phyloP scores from a whole-genome alignment of 768 basidiomycete species.

The Russula brevipes region DNA sequence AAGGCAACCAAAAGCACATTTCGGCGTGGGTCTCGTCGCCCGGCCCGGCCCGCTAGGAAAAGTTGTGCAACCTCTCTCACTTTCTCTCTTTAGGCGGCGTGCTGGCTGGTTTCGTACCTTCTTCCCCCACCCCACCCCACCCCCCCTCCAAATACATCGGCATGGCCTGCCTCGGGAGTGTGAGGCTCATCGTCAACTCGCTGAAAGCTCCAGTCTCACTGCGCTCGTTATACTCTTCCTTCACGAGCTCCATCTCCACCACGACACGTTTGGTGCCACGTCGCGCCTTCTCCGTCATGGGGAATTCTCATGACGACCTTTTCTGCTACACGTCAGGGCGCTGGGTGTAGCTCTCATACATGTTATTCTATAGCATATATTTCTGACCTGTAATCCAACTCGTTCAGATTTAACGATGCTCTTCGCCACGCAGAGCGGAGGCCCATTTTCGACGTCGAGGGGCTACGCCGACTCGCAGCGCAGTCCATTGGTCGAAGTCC shows the following conservation, averaged over 20 bases:
- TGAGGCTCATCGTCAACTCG: neutral
- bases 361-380: conserved; percentile 20
- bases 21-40: no score
- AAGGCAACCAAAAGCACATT: no score
- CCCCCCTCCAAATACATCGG: neutral
- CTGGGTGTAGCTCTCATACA: conserved; percentile 27
- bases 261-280: neutral
- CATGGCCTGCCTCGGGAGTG: neutral
- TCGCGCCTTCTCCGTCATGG: neutral
- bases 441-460: conserved; percentile 39
- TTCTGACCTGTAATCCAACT: neutral
- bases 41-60: no score
- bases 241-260: neutral
- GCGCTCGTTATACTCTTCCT: neutral
- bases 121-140: neutral
- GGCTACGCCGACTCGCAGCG: conserved; percentile 43
- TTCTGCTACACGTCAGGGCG: conserved; percentile 30
- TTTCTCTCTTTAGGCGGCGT: no score
- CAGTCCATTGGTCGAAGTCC: conserved; percentile 37
- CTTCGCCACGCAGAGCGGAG: conserved; percentile 46
- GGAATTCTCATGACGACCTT: conserved; percentile 17
- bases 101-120: neutral
- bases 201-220: neutral
- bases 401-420: conserved; percentile 27
- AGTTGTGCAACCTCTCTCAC: no score